These are phyloP conservation scores for Williopsis jadinii DNA, from an alignment of 1,139 yeast genomes.

Conservation along the genomic window DNA sequence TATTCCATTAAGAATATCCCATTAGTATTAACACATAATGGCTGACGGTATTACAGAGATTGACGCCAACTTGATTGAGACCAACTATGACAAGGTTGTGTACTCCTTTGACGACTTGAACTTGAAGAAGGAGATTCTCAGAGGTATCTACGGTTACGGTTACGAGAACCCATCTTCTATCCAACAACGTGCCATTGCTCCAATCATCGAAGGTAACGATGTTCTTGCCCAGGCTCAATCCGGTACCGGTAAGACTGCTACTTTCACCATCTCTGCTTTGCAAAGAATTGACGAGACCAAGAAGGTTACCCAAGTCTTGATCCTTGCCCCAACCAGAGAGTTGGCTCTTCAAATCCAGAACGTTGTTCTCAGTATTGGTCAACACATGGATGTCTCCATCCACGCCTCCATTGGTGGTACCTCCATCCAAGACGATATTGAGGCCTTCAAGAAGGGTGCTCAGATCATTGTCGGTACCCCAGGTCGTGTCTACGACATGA, in stretches of 20 bases:
- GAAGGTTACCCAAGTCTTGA: slow-evolving; percentile 85
- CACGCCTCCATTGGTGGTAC: slow-evolving; percentile 99
- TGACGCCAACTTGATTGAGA: slow-evolving; percentile 79
- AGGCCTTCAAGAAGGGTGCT: slow-evolving; percentile 87
- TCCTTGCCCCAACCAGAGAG: slow-evolving; percentile 98
- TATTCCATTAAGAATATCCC: not conserved
- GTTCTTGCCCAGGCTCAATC: slow-evolving; percentile 99
- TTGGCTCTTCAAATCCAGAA: slow-evolving; percentile 96
- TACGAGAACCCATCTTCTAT: slow-evolving; percentile 96
- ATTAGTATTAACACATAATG: slow-evolving; percentile 8
- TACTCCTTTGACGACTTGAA: slow-evolving; percentile 82
- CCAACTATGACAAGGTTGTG: slow-evolving; percentile 97
- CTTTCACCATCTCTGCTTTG: slow-evolving; percentile 94
- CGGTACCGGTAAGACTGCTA: slow-evolving; percentile 99
- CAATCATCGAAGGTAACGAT: slow-evolving; percentile 94
- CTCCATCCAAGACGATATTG: slow-evolving; percentile 83
- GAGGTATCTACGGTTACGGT: slow-evolving; percentile 96
- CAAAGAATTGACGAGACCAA: slow-evolving; percentile 74
- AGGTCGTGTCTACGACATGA: slow-evolving; percentile 98
- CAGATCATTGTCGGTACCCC: slow-evolving; percentile 99
- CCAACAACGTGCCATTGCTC: slow-evolving; percentile 97
- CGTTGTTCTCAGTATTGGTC: slow-evolving; percentile 90
- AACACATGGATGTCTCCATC: slow-evolving; percentile 88
- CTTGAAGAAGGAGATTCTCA: slow-evolving; percentile 69
- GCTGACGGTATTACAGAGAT: slow-evolving; percentile 69